Percentiles rank a stretch among this genome's conserved stretches.
Conservation (phyloP, 2,329 filamentous ascomycete species). For the Eutypa lata region DNA sequence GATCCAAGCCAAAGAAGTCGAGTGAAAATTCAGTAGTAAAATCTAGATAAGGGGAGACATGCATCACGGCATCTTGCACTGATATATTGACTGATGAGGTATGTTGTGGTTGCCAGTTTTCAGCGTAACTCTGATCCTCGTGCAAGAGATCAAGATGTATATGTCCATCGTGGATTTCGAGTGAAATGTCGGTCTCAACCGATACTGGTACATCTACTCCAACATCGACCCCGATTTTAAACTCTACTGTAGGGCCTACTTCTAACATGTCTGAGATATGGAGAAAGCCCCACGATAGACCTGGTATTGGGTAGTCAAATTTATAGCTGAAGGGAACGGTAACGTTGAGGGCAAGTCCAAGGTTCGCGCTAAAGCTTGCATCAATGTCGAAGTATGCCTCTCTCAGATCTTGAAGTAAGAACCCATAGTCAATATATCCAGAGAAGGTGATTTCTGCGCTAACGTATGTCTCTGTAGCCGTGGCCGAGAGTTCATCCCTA, state of each 20-base stretch:
- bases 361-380: slow-evolving; percentile 31
- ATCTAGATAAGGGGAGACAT: slow-evolving; percentile 29
- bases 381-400: slow-evolving; percentile 41
- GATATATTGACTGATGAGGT: slow-evolving; percentile 30
- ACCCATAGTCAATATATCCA: slow-evolving; percentile 39
- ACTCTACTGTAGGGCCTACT: slow-evolving; percentile 34
- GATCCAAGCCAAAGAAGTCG: slow-evolving; percentile 32
- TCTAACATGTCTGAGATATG: slow-evolving; percentile 38
- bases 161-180: slow-evolving; percentile 31
- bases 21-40: slow-evolving; percentile 37
- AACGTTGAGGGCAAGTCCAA: slow-evolving; percentile 34
- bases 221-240: slow-evolving; percentile 35
- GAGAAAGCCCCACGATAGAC: slow-evolving; percentile 34
- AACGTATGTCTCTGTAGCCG: slow-evolving; percentile 32
- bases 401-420: slow-evolving; percentile 30
- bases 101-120: slow-evolving; percentile 36
- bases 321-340: slow-evolving; percentile 29
- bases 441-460: slow-evolving; percentile 36
- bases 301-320: slow-evolving; percentile 30
- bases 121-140: slow-evolving; percentile 21
- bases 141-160: slow-evolving; percentile 37
- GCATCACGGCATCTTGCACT: slow-evolving; percentile 26
- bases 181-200: slow-evolving; percentile 27
- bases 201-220: slow-evolving; percentile 30
- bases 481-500: slow-evolving; percentile 30